These are phyloP conservation scores for Lachancea meyersii DNA, from an alignment of 805 yeast species.

Conservation along the genomic window DNA sequence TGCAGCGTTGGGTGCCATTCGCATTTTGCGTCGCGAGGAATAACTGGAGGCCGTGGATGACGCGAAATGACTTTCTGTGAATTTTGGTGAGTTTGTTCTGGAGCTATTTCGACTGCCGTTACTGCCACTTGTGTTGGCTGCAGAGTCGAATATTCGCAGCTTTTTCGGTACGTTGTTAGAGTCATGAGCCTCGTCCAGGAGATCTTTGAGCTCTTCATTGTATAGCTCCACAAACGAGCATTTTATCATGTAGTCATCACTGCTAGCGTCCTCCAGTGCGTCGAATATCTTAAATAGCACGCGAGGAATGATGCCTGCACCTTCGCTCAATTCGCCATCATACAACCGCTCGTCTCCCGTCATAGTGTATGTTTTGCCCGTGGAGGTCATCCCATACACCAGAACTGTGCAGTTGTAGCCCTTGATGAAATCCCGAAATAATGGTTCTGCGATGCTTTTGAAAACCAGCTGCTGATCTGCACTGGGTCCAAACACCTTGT, in stretches of 20 bases:
- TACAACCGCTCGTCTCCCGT: slow-evolving; percentile 52
- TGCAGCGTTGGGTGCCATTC: not conserved
- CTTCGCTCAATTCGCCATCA: slow-evolving; percentile 34
- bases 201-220: slow-evolving; percentile 78
- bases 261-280: slow-evolving; percentile 33
- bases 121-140: slow-evolving; percentile 11
- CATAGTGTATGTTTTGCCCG: slow-evolving; percentile 81
- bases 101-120: slow-evolving; percentile 15
- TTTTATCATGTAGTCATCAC: slow-evolving; percentile 56
- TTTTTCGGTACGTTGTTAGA: slow-evolving; percentile 38
- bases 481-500: slow-evolving; percentile 76
- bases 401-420: slow-evolving; percentile 79
- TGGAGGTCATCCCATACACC: slow-evolving; percentile 90
- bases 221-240: slow-evolving; percentile 80
- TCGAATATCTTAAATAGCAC: slow-evolving; percentile 51
- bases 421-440: slow-evolving; percentile 58
- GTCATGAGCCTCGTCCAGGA: slow-evolving; percentile 37
- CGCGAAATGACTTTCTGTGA: slow-evolving; percentile 2
- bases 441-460: slow-evolving; percentile 57
- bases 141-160: slow-evolving; percentile 47
- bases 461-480: slow-evolving; percentile 67
- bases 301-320: slow-evolving; percentile 65
- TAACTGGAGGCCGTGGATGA: slow-evolving; percentile 7
- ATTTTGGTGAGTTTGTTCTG: slow-evolving; percentile 24
- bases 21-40: slow-evolving; percentile 3